Conservation (phyloP, 441 rosid genomes). For the Populus hybrid region DNA sequence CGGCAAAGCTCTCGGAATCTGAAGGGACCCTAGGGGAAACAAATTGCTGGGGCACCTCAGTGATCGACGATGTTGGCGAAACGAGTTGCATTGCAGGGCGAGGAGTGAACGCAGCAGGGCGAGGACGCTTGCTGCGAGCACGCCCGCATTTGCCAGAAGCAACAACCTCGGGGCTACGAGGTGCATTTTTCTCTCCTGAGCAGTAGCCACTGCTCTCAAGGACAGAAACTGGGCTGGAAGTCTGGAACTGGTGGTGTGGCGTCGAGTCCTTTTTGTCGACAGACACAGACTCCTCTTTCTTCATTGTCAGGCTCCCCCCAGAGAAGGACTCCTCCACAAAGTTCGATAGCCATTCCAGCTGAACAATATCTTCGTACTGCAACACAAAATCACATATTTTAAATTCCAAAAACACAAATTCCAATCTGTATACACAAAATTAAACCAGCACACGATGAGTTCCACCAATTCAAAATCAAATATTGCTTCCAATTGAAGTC, state of each 20-base stretch:
- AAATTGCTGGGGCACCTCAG: slow-evolving; percentile 22
- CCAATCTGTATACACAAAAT: not conserved
- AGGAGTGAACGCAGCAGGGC: slow-evolving; percentile 60
- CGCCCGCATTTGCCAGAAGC: slow-evolving; percentile 58
- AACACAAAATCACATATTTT: not conserved
- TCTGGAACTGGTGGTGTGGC: slow-evolving; percentile 48
- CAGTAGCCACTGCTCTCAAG: slow-evolving; percentile 92
- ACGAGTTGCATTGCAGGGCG: slow-evolving; percentile 48
- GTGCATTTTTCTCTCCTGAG: slow-evolving; percentile 49
- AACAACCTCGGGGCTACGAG: slow-evolving; percentile 32
- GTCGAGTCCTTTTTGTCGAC: slow-evolving; percentile 39
- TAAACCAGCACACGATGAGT: not conserved
- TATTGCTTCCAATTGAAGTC: not conserved
- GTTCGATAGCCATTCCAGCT: slow-evolving; percentile 69
- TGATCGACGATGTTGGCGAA: slow-evolving; percentile 40
- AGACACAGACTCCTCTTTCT: slow-evolving; percentile 35
- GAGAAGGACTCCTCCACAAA: slow-evolving; percentile 83
- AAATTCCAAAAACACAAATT: not conserved
- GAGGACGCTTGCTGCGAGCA: slow-evolving; percentile 91
- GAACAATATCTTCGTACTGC: slow-evolving; percentile 92
- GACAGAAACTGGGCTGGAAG: slow-evolving; percentile 88
- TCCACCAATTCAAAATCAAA: not conserved
- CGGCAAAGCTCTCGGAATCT: slow-evolving; percentile 55
- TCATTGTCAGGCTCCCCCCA: slow-evolving; percentile 55
- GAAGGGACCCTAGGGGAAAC: slow-evolving; percentile 26